Evolutionary conservation across 2,329 filamentous ascomycete species (phyloP).

Genomic region (Penicillium freii): DNA sequence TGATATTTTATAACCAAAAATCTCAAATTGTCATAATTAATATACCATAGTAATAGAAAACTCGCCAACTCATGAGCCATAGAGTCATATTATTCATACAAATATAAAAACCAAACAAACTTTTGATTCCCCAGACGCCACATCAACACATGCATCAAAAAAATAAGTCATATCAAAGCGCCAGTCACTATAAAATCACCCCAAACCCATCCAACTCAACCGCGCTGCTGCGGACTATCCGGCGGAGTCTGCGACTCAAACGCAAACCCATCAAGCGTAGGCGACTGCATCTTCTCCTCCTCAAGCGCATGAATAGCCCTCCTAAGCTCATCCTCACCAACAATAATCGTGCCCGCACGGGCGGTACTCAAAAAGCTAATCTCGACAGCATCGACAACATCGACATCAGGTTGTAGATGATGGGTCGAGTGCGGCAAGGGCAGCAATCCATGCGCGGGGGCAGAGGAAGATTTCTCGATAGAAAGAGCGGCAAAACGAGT

Average conservation of each 20-base stretch:
- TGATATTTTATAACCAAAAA: no score
- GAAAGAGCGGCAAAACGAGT: conserved; percentile 10
- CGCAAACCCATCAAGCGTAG: background rate
- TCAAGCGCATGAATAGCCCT: conserved; percentile 69
- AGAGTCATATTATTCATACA: background rate
- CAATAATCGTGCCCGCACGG: conserved; percentile 82
- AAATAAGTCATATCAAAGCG: background rate
- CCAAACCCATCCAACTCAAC: background rate
- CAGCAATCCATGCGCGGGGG: background rate
- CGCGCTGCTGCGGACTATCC: background rate
- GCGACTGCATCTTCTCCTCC: background rate
- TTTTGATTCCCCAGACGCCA: background rate
- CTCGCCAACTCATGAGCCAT: background rate
- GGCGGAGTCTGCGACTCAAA: background rate
- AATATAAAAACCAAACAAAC: background rate
- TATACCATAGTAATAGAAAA: background rate
- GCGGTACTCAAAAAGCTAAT: conserved; percentile 90
- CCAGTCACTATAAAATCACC: background rate
- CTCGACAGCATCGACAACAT: conserved; percentile 56
- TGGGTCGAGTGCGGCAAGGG: background rate
- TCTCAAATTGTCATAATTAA: background rate
- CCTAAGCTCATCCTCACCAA: conserved; percentile 70
- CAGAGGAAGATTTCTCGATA: background rate
- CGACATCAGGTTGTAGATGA: conserved; percentile 23
- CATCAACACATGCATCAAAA: background rate